Conservation (phyloP, 768 basidiomycete species). For the Hebeloma cylindrosporum region DNA sequence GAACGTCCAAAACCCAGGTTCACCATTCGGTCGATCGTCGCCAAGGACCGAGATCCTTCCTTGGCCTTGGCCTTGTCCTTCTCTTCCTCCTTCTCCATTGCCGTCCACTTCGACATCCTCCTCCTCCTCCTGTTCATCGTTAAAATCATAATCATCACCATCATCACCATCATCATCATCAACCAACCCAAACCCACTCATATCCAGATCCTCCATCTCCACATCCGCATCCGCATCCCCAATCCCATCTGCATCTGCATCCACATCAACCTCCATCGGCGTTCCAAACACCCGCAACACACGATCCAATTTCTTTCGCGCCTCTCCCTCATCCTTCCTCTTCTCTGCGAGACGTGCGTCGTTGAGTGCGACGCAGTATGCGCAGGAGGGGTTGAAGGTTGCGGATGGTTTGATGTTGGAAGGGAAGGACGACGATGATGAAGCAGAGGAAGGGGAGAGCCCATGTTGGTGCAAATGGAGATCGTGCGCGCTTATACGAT, state of each 20-base stretch:
- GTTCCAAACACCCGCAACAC: slow-evolving; percentile 15
- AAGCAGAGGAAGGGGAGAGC: not conserved
- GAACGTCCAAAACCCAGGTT: slow-evolving; percentile 5
- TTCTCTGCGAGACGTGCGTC: slow-evolving; percentile 4
- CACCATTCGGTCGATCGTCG: slow-evolving; percentile 18
- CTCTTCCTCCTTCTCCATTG: not conserved
- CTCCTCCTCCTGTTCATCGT: not conserved
- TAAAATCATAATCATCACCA: not conserved
- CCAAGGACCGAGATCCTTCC: slow-evolving; percentile 6
- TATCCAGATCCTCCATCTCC: slow-evolving; percentile 27
- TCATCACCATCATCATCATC: slow-evolving; percentile 14
- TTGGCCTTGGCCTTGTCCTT: not conserved
- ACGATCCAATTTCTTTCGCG: slow-evolving; percentile 12
- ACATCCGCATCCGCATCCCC: slow-evolving; percentile 26
- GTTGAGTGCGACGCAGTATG: slow-evolving; percentile 1
- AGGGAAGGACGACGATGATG: not conserved
- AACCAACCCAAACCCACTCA: not conserved
- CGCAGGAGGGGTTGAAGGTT: not conserved
- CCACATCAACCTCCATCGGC: slow-evolving; percentile 23
- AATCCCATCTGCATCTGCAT: slow-evolving; percentile 29
- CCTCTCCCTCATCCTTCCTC: slow-evolving; percentile 13
- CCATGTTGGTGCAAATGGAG: no score
- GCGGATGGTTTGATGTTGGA: not conserved
- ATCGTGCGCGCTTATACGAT: slow-evolving; percentile 42
- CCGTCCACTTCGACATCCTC: slow-evolving; percentile 1